Conservation (phyloP, 305 asterid species). For the Nicotiana rustica region DNA sequence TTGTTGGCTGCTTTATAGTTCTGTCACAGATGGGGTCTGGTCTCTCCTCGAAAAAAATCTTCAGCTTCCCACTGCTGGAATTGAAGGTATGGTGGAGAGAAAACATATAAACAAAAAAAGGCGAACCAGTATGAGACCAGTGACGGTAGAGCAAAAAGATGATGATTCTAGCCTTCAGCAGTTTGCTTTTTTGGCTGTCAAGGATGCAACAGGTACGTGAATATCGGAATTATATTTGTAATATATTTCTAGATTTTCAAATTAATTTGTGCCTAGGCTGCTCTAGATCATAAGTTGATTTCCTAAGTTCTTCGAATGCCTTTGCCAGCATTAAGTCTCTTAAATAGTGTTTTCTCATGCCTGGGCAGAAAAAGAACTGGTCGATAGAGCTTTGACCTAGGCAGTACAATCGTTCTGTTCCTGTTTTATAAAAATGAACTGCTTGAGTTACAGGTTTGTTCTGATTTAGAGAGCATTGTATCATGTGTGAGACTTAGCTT, state of each 20-base stretch:
- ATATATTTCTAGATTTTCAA: conserved; percentile 1
- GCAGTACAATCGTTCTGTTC: conserved; percentile 27
- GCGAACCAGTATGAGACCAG: conserved; percentile 34
- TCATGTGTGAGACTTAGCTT: too few species aligned
- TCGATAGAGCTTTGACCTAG: conserved; percentile 24
- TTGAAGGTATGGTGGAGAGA: conserved; percentile 33
- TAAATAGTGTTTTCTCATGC: conserved; percentile 1
- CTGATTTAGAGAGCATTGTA: background rate
- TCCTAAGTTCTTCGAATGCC: background rate
- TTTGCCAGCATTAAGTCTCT: background rate
- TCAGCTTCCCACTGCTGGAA: conserved; percentile 38
- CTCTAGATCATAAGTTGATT: conserved; percentile 22
- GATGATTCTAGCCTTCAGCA: conserved; percentile 46
- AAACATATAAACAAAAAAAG: conserved; percentile 45
- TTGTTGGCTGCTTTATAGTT: conserved; percentile 53
- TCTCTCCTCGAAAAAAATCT: conserved; percentile 59
- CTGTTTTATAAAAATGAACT: conserved; percentile 20
- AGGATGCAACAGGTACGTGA: conserved; percentile 54
- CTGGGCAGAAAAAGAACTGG: conserved; percentile 28
- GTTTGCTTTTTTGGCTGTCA: conserved; percentile 55
- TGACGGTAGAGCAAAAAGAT: conserved; percentile 28
- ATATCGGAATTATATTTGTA: conserved; percentile 24
- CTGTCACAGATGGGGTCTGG: conserved; percentile 67
- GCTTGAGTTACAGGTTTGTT: conserved; percentile 22
- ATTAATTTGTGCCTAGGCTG: background rate